These are phyloP conservation scores for Hsuehochloa calcarea DNA, from an alignment of 176 grass and related monocot species.

Conservation along the genomic window DNA sequence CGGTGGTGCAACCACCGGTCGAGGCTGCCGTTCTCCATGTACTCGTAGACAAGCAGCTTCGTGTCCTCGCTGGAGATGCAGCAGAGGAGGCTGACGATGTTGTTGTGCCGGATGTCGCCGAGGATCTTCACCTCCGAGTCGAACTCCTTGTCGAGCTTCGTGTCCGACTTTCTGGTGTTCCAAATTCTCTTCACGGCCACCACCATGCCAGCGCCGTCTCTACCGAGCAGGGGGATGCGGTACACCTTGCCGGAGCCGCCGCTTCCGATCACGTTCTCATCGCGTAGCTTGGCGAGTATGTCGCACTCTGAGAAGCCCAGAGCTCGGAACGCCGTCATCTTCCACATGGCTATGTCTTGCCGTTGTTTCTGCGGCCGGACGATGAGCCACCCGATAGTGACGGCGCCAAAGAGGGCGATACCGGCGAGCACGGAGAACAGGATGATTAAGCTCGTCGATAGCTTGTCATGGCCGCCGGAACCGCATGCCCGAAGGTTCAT, in stretches of 20 bases:
- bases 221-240: slow-evolving; percentile 29
- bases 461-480: not conserved
- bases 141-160: slow-evolving; percentile 45
- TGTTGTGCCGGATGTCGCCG: slow-evolving; percentile 52
- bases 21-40: slow-evolving; percentile 71
- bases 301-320: slow-evolving; percentile 39
- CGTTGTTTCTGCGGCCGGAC: not conserved
- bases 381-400: slow-evolving; percentile 10
- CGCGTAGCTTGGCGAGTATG: slow-evolving; percentile 29
- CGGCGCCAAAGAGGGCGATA: not conserved
- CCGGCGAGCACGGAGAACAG: slow-evolving; percentile 37
- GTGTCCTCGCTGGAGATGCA: slow-evolving; percentile 45
- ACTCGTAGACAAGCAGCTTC: slow-evolving; percentile 68
- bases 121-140: slow-evolving; percentile 52
- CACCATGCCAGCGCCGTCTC: not conserved
- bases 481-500: slow-evolving; percentile 13
- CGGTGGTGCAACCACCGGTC: slow-evolving; percentile 48
- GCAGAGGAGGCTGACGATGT: slow-evolving; percentile 64
- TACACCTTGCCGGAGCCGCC: slow-evolving; percentile 74
- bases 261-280: slow-evolving; percentile 56
- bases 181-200: slow-evolving; percentile 67
- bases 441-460: not conserved
- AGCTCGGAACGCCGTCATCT: slow-evolving; percentile 41
- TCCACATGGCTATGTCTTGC: slow-evolving; percentile 33
- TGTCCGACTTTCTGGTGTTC: slow-evolving; percentile 17